Evolutionary conservation across 1,139 yeast genomes (phyloP).

Genomic region (Pichia sp.): DNA sequence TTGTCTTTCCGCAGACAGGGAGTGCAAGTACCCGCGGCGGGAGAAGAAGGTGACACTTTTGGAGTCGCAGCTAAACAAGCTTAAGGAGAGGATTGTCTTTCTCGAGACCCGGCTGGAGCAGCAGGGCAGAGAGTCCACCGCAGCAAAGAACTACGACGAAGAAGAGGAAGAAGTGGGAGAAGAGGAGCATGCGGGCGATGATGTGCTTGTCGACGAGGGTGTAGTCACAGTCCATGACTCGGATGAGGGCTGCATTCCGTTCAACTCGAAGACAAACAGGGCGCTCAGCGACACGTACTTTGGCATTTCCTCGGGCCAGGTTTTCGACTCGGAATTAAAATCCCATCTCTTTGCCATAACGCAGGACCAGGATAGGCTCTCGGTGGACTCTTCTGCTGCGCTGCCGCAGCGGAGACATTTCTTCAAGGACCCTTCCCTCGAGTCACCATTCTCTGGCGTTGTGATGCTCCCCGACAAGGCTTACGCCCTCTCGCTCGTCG

Average conservation of each 20-base stretch:
- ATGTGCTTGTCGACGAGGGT: background rate
- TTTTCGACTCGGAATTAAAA: conserved; percentile 22
- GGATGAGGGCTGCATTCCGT: conserved; percentile 10
- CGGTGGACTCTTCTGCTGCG: conserved; percentile 16
- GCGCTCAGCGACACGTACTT: conserved; percentile 8
- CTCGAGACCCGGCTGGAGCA: conserved; percentile 30
- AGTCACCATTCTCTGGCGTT: conserved; percentile 27
- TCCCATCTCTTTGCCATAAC: conserved; percentile 18
- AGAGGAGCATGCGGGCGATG: background rate
- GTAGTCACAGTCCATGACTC: too few species aligned
- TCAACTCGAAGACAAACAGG: conserved; percentile 8
- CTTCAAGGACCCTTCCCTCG: conserved; percentile 33
- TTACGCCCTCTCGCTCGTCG: conserved; percentile 33
- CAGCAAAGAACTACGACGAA: background rate
- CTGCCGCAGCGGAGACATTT: conserved; percentile 29
- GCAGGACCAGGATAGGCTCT: conserved; percentile 6
- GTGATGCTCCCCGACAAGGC: conserved; percentile 34
- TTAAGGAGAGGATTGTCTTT: conserved; percentile 37
- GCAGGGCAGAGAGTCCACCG: too few species aligned
- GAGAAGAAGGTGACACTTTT: conserved; percentile 47
- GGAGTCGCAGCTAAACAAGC: conserved; percentile 44
- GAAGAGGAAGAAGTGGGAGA: background rate
- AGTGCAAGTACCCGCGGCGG: conserved; percentile 43
- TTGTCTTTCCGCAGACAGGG: conserved; percentile 26
- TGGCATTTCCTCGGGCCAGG: conserved; percentile 21